These are phyloP conservation scores for Pouteria glomerata DNA, from an alignment of 148 eudicot genomes.

Conservation along the genomic window DNA sequence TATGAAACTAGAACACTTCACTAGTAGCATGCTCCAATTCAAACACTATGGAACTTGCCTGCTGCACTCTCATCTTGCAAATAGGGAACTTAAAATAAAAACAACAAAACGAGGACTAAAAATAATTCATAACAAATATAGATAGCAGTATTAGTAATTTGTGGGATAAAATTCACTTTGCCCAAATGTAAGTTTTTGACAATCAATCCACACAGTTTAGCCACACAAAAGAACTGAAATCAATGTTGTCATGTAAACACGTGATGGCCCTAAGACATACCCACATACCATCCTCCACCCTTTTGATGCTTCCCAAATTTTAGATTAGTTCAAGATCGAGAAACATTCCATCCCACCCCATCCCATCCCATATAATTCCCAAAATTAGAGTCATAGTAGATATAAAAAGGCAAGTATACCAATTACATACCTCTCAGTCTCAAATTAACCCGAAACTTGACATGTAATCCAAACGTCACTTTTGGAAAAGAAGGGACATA, in stretches of 20 bases:
- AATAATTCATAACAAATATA: no score
- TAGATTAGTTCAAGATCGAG: not conserved
- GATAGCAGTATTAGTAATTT: not conserved
- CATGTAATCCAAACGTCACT: no score
- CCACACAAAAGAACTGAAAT: not conserved
- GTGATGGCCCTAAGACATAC: not conserved
- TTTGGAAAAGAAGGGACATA: no score
- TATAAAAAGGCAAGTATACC: no score
- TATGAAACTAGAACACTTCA: slow-evolving; percentile 3
- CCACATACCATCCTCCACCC: not conserved
- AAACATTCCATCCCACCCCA: no score
- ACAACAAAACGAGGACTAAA: no score
- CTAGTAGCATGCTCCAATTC: not conserved
- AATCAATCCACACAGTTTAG: not conserved
- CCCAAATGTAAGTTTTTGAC: not conserved
- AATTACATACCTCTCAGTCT: no score
- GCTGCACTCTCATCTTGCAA: slow-evolving; percentile 20
- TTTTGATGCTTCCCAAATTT: not conserved
- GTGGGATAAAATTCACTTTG: not conserved
- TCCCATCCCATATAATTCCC: no score
- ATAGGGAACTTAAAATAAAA: not conserved
- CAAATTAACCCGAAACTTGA: no score
- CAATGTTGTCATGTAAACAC: not conserved
- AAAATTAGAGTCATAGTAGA: no score
- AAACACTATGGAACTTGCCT: slow-evolving; percentile 15